These are phyloP conservation scores for Ustulina deusta DNA, from an alignment of 2,329 filamentous ascomycete genomes.

Conservation along the genomic window DNA sequence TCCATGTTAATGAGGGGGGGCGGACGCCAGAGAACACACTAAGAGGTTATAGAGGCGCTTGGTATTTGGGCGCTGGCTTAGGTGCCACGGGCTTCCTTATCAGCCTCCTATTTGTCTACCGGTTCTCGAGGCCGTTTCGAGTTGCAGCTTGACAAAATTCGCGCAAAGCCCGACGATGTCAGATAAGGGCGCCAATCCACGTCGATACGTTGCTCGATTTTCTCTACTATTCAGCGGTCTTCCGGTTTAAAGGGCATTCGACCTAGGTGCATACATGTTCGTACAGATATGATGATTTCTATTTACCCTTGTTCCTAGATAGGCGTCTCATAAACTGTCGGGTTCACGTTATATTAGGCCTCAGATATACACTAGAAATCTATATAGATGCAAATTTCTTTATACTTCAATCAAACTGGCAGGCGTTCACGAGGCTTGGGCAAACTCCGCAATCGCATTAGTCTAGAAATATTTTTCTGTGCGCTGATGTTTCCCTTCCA, in stretches of 20 bases:
- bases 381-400: neutral
- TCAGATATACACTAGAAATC: neutral
- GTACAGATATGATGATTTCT: neutral
- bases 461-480: neutral
- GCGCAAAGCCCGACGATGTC: neutral
- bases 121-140: conserved; percentile 42
- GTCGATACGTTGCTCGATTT: neutral
- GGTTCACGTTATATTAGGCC: neutral
- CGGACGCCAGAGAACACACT: conserved; percentile 41
- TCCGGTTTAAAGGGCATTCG: neutral
- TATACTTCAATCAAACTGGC: neutral
- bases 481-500: neutral
- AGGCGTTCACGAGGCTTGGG: neutral
- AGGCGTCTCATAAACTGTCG: neutral
- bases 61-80: conserved; percentile 47
- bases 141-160: conserved; percentile 2
- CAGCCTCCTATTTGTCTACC: conserved; percentile 45
- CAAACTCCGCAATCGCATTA: neutral
- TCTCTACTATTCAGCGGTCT: neutral
- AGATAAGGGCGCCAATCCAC: neutral
- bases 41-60: conserved; percentile 47
- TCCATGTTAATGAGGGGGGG: conserved; percentile 40
- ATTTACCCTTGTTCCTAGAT: neutral
- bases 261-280: neutral
- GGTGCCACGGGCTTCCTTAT: conserved; percentile 44